phyloP scores from a whole-genome alignment of 805 yeast species.

The Kodamaea kaohsiungensis region DNA sequence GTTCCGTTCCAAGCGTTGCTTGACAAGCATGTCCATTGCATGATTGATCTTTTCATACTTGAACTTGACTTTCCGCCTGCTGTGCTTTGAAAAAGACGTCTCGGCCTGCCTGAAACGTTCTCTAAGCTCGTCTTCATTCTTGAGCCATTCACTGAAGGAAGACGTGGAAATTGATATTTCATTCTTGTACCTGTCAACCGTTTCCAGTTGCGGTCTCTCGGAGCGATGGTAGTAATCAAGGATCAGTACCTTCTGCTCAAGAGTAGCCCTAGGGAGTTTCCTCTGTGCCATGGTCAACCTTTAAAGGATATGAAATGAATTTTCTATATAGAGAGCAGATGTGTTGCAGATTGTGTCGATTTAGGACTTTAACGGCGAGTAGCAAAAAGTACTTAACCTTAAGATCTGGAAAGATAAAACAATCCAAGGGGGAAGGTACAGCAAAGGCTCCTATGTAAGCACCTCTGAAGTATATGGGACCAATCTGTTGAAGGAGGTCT shows the following conservation, averaged over 20 bases:
- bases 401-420: neutral
- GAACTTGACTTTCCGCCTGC: conserved; percentile 49
- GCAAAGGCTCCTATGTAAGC: neutral
- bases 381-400: neutral
- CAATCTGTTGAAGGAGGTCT: neutral
- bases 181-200: conserved; percentile 53
- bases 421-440: neutral
- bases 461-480: neutral
- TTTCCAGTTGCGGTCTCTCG: conserved; percentile 56
- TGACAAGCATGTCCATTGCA: conserved; percentile 58
- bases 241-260: conserved; percentile 59
- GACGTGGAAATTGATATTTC: conserved; percentile 59
- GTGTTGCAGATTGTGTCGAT: too few relatives aligned
- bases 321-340: too few relatives aligned
- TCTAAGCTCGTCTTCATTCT: conserved; percentile 52
- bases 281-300: conserved; percentile 10
- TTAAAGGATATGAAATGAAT: too few relatives aligned
- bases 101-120: conserved; percentile 39
- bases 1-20: conserved; percentile 41
- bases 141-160: conserved; percentile 62
- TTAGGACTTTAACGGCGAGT: too few relatives aligned
- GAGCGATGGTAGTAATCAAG: conserved; percentile 51
- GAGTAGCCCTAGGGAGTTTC: conserved; percentile 51
- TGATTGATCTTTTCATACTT: conserved; percentile 59
- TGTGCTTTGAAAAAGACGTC: conserved; percentile 27